Evolutionary conservation across 2,329 filamentous ascomycete genomes (phyloP), one percentile per base, ranked within the genome.

Genomic region (Pseudogymnoascus sp.): DNA sequence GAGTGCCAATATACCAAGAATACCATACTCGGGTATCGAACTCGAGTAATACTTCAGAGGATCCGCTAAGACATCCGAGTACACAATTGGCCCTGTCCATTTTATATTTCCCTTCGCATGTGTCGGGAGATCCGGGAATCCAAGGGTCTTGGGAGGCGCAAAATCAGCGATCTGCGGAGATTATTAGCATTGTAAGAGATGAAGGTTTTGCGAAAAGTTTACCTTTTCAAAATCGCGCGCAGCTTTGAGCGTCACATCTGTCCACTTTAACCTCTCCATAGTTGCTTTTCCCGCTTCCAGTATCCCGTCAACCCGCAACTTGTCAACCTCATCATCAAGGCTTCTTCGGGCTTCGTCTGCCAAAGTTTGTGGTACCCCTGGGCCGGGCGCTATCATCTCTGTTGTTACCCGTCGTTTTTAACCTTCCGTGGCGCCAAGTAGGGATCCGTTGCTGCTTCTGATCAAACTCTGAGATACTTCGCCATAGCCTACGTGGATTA

Each of bases 1-100:
- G 28, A 64, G 63, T 62, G 63, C 63, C 25, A 64, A 36, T 64
- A 64, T 62, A 28, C 63, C 63, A 38, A 64, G 53, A 35, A 60
- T 35, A 25, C 63, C 59, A 47, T 59, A 37, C 6, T 47, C 57
- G 11, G 28, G 14, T 33, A 35, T 59, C 50, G 59, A 58, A 28
- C 25, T 61, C 12, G 59, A 6, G 35, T 30, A 64, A 20, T 36
- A 36, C 35, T 35, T 61, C 57, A 37, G 36, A 15, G 61, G 63
- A 22, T 62, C 50, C 43, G 61, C 14, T 38, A 58, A 64, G n/a
- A 64, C 61, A 43, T 64, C 41, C 30, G 47, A 50, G 57, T 64
- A 64, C 35, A 64, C 22, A 41, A 64, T 62, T 38, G 62, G 62
- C 30, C 60, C 60, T 15, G 47, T 36, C 57, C 57, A 58, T 20